phyloP scores from a whole-genome alignment of 148 eudicot species.

The Pharnaceum exiguum region DNA sequence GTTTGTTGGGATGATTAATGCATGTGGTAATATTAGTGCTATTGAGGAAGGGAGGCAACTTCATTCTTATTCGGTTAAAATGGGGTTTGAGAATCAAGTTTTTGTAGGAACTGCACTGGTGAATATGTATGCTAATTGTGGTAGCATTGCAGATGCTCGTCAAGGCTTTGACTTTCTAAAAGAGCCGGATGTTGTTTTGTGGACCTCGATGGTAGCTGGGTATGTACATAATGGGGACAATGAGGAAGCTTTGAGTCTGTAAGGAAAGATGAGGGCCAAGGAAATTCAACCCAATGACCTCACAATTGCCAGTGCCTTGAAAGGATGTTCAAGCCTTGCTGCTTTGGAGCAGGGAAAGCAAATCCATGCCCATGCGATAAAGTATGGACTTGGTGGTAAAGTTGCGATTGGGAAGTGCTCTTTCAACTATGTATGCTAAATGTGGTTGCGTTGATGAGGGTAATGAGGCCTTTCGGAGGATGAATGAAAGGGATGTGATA shows the following conservation, averaged over 20 bases:
- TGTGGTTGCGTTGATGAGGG: slow-evolving; percentile 58
- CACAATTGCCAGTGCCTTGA: slow-evolving; percentile 44
- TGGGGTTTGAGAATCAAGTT: slow-evolving; percentile 45
- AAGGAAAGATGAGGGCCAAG: slow-evolving; percentile 44
- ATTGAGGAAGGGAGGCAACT: slow-evolving; percentile 40
- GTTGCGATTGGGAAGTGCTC: slow-evolving; percentile 54
- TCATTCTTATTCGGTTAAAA: slow-evolving; percentile 43
- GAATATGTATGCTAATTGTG: slow-evolving; percentile 62
- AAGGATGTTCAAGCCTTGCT: slow-evolving; percentile 60
- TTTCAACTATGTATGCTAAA: slow-evolving; percentile 58
- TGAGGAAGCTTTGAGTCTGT: slow-evolving; percentile 50
- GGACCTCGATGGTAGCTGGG: slow-evolving; percentile 72
- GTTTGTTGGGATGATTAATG: slow-evolving; percentile 57
- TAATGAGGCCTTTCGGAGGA: slow-evolving; percentile 35
- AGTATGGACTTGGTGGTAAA: slow-evolving; percentile 40
- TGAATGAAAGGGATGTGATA: slow-evolving; percentile 40
- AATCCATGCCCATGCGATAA: slow-evolving; percentile 51
- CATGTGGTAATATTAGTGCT: slow-evolving; percentile 41
- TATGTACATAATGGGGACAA: slow-evolving; percentile 47
- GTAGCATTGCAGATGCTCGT: slow-evolving; percentile 43
- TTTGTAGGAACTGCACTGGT: slow-evolving; percentile 48
- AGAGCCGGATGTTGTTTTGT: slow-evolving; percentile 55
- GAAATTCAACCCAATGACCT: slow-evolving; percentile 52
- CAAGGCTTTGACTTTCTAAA: slow-evolving; percentile 46
- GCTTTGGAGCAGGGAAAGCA: slow-evolving; percentile 68